Evolutionary conservation across 192 early-diverging fungal species (phyloP), one percentile per base, ranked within the genome.

Genomic region (Pilobolus umbonatus): DNA sequence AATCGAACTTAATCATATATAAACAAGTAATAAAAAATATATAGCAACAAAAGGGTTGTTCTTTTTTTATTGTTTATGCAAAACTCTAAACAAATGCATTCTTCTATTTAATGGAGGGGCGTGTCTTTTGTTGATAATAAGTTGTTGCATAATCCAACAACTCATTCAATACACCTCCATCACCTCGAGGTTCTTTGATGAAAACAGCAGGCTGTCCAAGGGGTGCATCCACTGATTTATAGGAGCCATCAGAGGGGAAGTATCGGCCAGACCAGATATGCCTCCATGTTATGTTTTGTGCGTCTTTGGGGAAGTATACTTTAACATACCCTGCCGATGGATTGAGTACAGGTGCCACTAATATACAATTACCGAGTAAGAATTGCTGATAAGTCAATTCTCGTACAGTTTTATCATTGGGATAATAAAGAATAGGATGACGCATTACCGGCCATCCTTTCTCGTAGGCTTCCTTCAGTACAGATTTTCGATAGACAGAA

Each of bases 381-480:
- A 65, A 75, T 32, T 75, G 74, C 24, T 73, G 66, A n/a, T 67
- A 72, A 4, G 55, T 75, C 11, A 75, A 38, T n/a, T 55, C 29
- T 29, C 53, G 60, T 22, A 57, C 69, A 10, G 25, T 64, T 25
- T 44, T 32, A 42, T 75, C 64, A 14, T 65, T 25, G 19, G 69
- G 65, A 32, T 72, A 73, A 51, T 73, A 68, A 5, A 72, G 31
- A 2, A 75, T 52, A 11, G 52, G 53, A 25, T 73, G 71, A 1
- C 72, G 72, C 40, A 74, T 61, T 10, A 73, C 39, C 11, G 73
- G 73, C 57, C 61, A 64, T 15, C 73, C 73, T 10, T 68, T 63
- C 10, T 56, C 47, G 11, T 60, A 25, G 8, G 64, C 73, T 45
- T 75, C 68, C 21, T 61, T 35, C 26, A 75, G 47, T 9, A 75